phyloP scores from a whole-genome alignment of 106 monocot species.

The Posidonia australis region DNA sequence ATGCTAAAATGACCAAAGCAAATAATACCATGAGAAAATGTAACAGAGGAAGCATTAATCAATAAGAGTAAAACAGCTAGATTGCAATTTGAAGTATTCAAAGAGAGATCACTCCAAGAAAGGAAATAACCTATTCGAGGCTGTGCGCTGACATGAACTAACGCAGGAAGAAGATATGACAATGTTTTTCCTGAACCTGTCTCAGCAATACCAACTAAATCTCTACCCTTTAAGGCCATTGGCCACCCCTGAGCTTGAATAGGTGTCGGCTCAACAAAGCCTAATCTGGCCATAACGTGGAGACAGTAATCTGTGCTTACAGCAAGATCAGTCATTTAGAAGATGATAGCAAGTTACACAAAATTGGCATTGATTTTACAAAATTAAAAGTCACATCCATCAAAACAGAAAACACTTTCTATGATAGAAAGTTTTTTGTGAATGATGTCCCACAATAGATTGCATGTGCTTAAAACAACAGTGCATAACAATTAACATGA shows the following conservation, averaged over 20 bases:
- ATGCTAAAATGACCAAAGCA: slow-evolving; percentile 18
- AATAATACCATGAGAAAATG: background rate
- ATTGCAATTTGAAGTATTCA: background rate
- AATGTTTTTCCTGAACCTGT: slow-evolving; percentile 97
- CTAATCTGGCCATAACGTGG: slow-evolving; percentile 42
- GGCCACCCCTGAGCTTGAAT: slow-evolving; percentile 99
- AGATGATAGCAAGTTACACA: background rate
- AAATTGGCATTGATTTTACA: background rate
- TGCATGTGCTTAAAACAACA: too few species aligned
- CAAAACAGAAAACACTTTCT: background rate
- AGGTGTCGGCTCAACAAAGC: slow-evolving; percentile 88
- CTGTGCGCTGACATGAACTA: slow-evolving; percentile 92
- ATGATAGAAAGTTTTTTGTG: too few species aligned
- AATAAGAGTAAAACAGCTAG: background rate
- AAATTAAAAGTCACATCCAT: background rate
- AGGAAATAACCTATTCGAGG: slow-evolving; percentile 64
- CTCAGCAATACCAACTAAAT: slow-evolving; percentile 88
- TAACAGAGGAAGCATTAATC: background rate
- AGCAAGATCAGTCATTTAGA: too few species aligned
- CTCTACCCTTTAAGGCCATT: slow-evolving; percentile 95
- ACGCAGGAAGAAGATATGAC: slow-evolving; percentile 78
- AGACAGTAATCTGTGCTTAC: slow-evolving; percentile 53
- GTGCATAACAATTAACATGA: too few species aligned
- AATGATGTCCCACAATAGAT: too few species aligned
- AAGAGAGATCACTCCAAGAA: background rate